A percentile compares a stretch with the other conserved stretches of the same genome.
Evolutionary conservation across 345 rosid species (phyloP).

Genomic region (Nasturtium officinale): DNA sequence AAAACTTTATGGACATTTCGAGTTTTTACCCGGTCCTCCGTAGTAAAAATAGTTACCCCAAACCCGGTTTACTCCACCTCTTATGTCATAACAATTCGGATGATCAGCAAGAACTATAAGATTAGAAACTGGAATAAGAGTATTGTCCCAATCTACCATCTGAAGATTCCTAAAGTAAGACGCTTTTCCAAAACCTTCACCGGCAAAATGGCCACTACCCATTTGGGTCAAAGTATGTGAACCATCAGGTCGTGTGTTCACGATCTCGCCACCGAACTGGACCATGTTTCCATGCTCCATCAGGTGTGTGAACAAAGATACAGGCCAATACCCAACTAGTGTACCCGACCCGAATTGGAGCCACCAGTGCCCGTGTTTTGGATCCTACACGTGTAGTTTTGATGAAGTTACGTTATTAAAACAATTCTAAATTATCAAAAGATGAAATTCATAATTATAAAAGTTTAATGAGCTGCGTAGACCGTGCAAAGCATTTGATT

Average conservation of each 20-base stretch:
- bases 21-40: slow-evolving; percentile 95
- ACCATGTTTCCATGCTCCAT: slow-evolving; percentile 90
- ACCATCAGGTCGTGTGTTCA: slow-evolving; percentile 73
- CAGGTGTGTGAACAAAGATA: slow-evolving; percentile 79
- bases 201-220: slow-evolving; percentile 97
- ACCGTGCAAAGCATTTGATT: slow-evolving; percentile 7
- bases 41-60: slow-evolving; percentile 96
- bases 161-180: slow-evolving; percentile 89
- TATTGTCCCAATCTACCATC: slow-evolving; percentile 96
- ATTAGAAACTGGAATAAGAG: slow-evolving; percentile 65
- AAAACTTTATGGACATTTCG: slow-evolving; percentile 61
- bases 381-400: slow-evolving; percentile 59
- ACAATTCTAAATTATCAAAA: not conserved
- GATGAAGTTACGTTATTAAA: not conserved
- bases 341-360: slow-evolving; percentile 93
- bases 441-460: not conserved
- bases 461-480: slow-evolving; percentile 25
- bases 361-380: slow-evolving; percentile 99
- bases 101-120: slow-evolving; percentile 84
- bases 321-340: slow-evolving; percentile 96
- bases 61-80: slow-evolving; percentile 75
- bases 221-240: slow-evolving; percentile 87
- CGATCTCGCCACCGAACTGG: slow-evolving; percentile 93
- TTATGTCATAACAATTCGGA: slow-evolving; percentile 87
- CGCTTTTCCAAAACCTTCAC: slow-evolving; percentile 90